Evolutionary conservation across 495 filamentous ascomycete genomes (phyloP), one percentile per base, ranked within the genome.

Genomic region (Peziza echinospora): DNA sequence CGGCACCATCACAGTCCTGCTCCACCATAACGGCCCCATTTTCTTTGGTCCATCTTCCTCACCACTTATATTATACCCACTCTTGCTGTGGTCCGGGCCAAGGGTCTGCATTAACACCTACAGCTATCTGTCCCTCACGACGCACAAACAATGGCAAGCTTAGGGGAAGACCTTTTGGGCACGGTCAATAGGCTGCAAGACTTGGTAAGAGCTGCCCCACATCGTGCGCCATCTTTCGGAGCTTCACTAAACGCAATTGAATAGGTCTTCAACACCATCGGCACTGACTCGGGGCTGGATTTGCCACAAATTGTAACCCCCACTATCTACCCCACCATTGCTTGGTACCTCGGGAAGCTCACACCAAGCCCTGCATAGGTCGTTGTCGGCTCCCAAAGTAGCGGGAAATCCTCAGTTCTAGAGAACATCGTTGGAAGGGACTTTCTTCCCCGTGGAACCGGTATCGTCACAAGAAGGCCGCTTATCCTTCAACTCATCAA

Each of bases 381-480:
- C 47, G 89, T 99, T 45, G 89, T 99, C 50, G 89, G 89, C 47
- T 99, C 89, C 46, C 89, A 99, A 66, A 96, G 89, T 6, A 92
- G 87, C 44, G 89, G 89, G 54, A 99, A 99, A 65, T 96, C 89
- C n/a, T 96, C 89, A 13, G 89, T 99, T 17, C 73, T 99, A 47
- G 89, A 99, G 64, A 99, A 99, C 59, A 94, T 99, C 53, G 89
- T 99, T 53, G 89, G 91, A 43, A 73, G 89, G 60, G 89, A 99
- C 62, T 99, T 99, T 58, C 69, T 99, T 24, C 89, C 89, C 47
- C 81, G 89, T 59, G 89, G 89, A 52, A 91, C 83, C 56, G 89
- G 89, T 55, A 96, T 99, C 63, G 87, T 94, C 40, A 99, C 89
- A 21, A 72, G 89, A 47, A 70, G 89, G 53, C 89, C 89, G 8